A percentile compares a stretch with the other conserved stretches of the same genome.
phyloP scores from a whole-genome alignment of 352 stramenopile species.

The Phytophthora sp. region DNA sequence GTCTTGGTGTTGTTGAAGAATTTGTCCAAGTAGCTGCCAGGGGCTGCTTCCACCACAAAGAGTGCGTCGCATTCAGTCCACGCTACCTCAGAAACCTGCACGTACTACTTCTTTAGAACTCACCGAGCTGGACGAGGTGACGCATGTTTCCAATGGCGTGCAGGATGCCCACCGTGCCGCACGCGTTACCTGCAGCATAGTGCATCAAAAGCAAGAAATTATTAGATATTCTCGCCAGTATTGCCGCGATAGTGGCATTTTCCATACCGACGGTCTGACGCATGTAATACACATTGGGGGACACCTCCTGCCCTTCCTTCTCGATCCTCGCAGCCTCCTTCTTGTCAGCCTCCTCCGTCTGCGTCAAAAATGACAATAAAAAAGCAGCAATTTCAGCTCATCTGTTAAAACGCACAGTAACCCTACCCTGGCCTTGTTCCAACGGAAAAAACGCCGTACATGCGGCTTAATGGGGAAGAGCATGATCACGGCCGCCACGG shows the following conservation, averaged over 20 bases:
- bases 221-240: not conserved
- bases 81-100: no score
- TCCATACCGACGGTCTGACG: constrained; percentile 93
- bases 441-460: no score
- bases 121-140: constrained; percentile 70
- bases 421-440: no score
- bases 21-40: constrained; percentile 77
- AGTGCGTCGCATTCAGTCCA: no score
- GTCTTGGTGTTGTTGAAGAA: constrained; percentile 85
- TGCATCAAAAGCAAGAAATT: constrained; percentile 5
- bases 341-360: constrained; percentile 82
- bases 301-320: constrained; percentile 74
- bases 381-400: not conserved
- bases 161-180: constrained; percentile 95
- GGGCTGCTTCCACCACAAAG: constrained; percentile 28
- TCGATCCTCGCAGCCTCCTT: constrained; percentile 76
- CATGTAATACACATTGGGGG: constrained; percentile 88
- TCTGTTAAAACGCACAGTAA: no score
- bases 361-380: constrained; percentile 8
- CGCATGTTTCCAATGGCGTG: constrained; percentile 94
- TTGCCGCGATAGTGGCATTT: not conserved
- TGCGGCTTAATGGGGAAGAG: constrained; percentile 95
- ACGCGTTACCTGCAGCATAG: constrained; percentile 91
- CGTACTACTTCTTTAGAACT: no score
- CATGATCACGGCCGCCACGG: constrained; percentile 94